Percentiles rank a stretch among this genome's conserved stretches.
phyloP scores from a whole-genome alignment of 1,139 yeast genomes.

The Scheffersomyces illinoinensis region DNA sequence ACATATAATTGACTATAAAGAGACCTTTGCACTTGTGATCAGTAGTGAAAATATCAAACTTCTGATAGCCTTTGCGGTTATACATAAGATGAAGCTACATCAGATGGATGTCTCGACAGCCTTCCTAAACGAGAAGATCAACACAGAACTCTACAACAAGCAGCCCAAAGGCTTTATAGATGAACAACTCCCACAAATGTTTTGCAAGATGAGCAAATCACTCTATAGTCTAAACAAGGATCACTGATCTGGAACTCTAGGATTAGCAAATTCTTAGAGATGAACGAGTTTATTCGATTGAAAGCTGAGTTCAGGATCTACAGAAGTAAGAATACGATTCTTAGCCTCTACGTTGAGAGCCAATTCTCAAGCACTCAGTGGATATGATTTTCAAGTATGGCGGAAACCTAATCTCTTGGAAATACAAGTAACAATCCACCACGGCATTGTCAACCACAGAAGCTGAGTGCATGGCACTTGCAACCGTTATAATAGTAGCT shows the following conservation, averaged over 20 bases:
- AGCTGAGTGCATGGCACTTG: too few species aligned
- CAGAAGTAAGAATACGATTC: too few species aligned
- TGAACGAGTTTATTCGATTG: conserved; percentile 1
- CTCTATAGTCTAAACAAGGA: conserved; percentile 6
- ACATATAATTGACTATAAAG: conserved; percentile 17
- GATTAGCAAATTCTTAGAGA: conserved; percentile 3
- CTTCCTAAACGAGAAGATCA: conserved; percentile 9
- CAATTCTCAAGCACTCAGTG: too few species aligned
- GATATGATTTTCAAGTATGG: too few species aligned
- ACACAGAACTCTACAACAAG: conserved; percentile 6
- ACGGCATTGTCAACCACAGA: too few species aligned
- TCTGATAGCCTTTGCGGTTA: conserved; percentile 9
- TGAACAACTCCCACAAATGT: neutral
- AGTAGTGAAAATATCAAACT: conserved; percentile 11
- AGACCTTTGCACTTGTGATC: conserved; percentile 21
- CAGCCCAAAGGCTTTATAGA: conserved; percentile 1
- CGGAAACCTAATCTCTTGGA: too few species aligned
- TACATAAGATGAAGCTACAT: conserved; percentile 7
- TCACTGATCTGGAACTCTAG: conserved; percentile 6
- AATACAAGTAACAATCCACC: too few species aligned
- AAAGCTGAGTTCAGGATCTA: neutral
- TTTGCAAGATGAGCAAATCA: conserved; percentile 1
- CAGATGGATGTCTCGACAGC: conserved; percentile 22
- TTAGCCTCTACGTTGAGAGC: too few species aligned
- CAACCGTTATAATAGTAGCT: too few species aligned